phyloP scores from a whole-genome alignment of 352 stramenopile genomes.

The Thalassiosira delicatula region DNA sequence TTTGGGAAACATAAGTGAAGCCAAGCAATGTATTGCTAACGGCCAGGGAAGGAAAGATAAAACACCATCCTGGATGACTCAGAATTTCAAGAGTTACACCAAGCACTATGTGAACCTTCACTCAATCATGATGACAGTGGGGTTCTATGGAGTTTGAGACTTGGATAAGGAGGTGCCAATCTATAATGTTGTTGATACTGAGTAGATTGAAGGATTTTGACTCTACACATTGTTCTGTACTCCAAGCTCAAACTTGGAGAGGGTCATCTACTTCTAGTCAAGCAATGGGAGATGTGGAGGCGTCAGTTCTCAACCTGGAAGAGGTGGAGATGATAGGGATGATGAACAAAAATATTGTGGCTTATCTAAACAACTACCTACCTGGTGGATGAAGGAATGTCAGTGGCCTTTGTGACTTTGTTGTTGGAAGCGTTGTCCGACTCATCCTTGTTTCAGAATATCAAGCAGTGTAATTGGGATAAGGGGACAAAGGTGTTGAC shows the following conservation, averaged over 20 bases:
- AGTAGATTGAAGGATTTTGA: neutral
- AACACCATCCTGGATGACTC: no score
- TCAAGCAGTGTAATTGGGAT: neutral
- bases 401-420: neutral
- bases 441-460: neutral
- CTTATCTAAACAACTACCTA: neutral
- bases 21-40: no score
- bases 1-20: no score
- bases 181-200: neutral
- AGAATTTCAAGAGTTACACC: no score
- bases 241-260: neutral
- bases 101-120: no score
- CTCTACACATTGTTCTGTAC: neutral
- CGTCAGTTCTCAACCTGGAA: neutral
- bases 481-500: neutral
- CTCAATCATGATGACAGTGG: no score
- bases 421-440: neutral
- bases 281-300: neutral
- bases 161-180: neutral
- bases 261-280: neutral
- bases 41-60: no score
- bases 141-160: no score
- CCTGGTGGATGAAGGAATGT: neutral
- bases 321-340: conserved; percentile 19
- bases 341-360: conserved; percentile 18